These are phyloP conservation scores for Parachaetomium inaequale DNA, from an alignment of 495 filamentous ascomycete genomes.

Conservation along the genomic window DNA sequence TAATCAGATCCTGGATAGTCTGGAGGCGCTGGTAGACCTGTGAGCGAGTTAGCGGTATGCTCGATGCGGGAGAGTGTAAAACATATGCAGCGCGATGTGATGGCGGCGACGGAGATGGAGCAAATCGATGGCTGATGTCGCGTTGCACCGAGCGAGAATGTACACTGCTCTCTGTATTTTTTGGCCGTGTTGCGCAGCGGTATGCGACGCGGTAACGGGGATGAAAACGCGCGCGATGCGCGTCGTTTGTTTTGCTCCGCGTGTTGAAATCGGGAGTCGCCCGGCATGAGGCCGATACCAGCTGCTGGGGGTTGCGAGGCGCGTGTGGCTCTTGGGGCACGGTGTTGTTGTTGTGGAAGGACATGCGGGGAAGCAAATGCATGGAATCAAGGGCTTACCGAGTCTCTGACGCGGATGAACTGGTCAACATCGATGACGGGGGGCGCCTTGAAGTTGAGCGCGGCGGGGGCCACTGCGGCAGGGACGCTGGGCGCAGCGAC, in stretches of 20 bases:
- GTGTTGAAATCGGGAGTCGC: not conserved
- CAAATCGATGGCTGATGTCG: too few species aligned
- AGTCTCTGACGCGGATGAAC: constrained; percentile 50
- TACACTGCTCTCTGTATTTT: not conserved
- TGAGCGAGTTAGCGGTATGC: constrained; percentile 27
- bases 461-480: not conserved
- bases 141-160: too few species aligned
- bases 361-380: not conserved
- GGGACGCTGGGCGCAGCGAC: constrained; percentile 19
- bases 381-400: constrained; percentile 38
- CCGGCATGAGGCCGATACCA: not conserved
- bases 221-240: not conserved
- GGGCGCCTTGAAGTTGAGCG: constrained; percentile 25
- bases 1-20: constrained; percentile 68
- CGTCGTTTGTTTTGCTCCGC: not conserved
- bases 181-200: not conserved
- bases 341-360: not conserved
- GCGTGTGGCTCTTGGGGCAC: not conserved
- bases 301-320: not conserved
- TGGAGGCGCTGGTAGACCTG: constrained; percentile 72
- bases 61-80: constrained; percentile 1
- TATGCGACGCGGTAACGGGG: not conserved
- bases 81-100: not conserved
- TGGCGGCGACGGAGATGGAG: too few species aligned
- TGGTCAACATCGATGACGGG: constrained; percentile 47